A percentile compares a stretch with the other conserved stretches of the same genome.
Conservation (phyloP, 2,329 filamentous ascomycete species). For the Calycina herbarum region DNA sequence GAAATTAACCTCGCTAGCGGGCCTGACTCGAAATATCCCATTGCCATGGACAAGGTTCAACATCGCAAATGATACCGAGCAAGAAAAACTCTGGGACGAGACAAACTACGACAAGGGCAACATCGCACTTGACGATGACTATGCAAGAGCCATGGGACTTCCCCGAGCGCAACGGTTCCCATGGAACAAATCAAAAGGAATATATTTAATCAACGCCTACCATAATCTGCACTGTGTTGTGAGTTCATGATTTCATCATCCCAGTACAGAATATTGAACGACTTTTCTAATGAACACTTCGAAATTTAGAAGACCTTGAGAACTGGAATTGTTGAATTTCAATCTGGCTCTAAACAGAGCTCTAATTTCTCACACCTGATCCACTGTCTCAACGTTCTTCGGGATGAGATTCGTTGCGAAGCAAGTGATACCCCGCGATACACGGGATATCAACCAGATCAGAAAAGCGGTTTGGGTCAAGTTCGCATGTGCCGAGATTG, state of each 20-base stretch:
- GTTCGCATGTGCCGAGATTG: not conserved
- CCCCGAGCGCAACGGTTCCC: constrained; percentile 1
- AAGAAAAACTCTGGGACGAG: too few relatives aligned
- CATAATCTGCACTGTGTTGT: constrained; percentile 1
- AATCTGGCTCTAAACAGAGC: not conserved
- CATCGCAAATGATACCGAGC: too few relatives aligned
- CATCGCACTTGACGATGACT: not conserved
- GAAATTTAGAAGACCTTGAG: not conserved
- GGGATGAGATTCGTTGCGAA: not conserved
- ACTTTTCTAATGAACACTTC: not conserved
- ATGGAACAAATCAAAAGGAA: not conserved
- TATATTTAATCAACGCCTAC: not conserved
- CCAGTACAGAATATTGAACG: not conserved
- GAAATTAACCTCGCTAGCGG: too few relatives aligned
- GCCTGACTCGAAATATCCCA: too few relatives aligned
- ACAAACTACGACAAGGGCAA: not conserved
- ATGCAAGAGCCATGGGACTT: not conserved
- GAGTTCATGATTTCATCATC: not conserved
- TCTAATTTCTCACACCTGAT: not conserved
- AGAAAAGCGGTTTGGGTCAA: not conserved
- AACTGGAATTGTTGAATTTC: not conserved
- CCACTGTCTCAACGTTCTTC: not conserved
- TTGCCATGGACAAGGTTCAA: too few relatives aligned
- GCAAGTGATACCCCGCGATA: not conserved
- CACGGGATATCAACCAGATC: not conserved